phyloP scores from a whole-genome alignment of 768 basidiomycete genomes.

The Suillus subluteus region DNA sequence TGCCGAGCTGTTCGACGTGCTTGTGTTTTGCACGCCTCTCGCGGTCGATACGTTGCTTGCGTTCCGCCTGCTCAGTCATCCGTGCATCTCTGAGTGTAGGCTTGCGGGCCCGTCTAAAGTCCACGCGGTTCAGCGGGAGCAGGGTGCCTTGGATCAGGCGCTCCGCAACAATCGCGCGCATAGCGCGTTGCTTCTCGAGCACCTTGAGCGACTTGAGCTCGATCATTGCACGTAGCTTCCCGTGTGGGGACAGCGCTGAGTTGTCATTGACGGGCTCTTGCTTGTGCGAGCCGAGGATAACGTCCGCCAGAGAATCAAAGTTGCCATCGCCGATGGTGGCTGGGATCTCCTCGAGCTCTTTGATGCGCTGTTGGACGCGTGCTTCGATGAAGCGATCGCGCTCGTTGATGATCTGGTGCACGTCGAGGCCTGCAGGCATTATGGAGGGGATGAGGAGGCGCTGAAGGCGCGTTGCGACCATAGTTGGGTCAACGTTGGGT shows the following conservation, averaged over 20 bases:
- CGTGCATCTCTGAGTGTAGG: constrained; percentile 88
- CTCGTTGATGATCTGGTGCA: constrained; percentile 88
- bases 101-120: constrained; percentile 88
- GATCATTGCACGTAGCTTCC: constrained; percentile 87
- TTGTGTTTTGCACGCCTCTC: constrained; percentile 95
- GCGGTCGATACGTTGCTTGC: constrained; percentile 88
- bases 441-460: constrained; percentile 85
- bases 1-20: constrained; percentile 89
- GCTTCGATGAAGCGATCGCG: constrained; percentile 90
- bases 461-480: constrained; percentile 75
- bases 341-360: constrained; percentile 80
- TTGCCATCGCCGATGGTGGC: constrained; percentile 80
- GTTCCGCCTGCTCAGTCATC: constrained; percentile 85
- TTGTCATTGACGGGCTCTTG: constrained; percentile 29
- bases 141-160: constrained; percentile 86
- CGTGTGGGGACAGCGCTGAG: constrained; percentile 53
- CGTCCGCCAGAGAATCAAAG: constrained; percentile 56
- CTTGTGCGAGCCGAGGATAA: constrained; percentile 24
- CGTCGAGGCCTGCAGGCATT: constrained; percentile 91
- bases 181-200: constrained; percentile 87
- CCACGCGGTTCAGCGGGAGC: constrained; percentile 87
- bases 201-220: constrained; percentile 91
- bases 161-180: constrained; percentile 85
- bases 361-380: constrained; percentile 84
- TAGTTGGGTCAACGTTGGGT: constrained; percentile 57